Base-by-base conservation (phyloP, 768 basidiomycete species). In the Omphalotus guepiniiformis region DNA sequence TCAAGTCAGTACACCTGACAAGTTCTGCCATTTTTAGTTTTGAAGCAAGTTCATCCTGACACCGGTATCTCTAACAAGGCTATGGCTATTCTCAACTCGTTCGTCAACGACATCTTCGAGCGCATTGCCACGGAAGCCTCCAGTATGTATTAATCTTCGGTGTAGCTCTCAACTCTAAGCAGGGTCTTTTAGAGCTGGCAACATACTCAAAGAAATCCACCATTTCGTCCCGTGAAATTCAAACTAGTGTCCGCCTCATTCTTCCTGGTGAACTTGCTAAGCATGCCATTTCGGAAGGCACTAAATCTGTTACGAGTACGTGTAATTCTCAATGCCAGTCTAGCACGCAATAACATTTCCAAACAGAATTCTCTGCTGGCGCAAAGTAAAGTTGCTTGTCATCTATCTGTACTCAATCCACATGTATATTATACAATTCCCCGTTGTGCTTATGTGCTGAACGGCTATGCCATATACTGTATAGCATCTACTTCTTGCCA, bases 171-270 rank as follows among this genome's bases (percentile, higher is more conserved):
- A n/a, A 1, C 19, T 34, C 6, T 23, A 19, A n/a, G 1, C 12
- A 7, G 27, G 28, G 3, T 30, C 26, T 15, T 6, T 23, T 58
- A 92, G 89, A 95, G 72, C 92, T 98, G 61, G 93, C 94, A 47
- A 81, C 91, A 1, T 98, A 98, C 79, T 96, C 94, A 47, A 95
- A 97, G 82, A 95, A 96, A 71, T 96, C 95, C 3, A 97, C 95
- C 36, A 98, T 98, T 67, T 95, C 94, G 16, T 96, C 93, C 19
- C 89, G 95, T 50, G 95, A 98, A 71, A 98, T 98, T 62, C 95
- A 97, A 71, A 98, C 95, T 25, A 79, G 90, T 32, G 94, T 96
- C 42, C 88, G 94, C 48, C 78, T 95, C 37, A 96, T 98, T 62
- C 85, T 98, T 22, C 93, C 94, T 51, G 95, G 93, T 70, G 94